phyloP scores from a whole-genome alignment of 2,329 filamentous ascomycete species.

The Aspergillus neotritici region DNA sequence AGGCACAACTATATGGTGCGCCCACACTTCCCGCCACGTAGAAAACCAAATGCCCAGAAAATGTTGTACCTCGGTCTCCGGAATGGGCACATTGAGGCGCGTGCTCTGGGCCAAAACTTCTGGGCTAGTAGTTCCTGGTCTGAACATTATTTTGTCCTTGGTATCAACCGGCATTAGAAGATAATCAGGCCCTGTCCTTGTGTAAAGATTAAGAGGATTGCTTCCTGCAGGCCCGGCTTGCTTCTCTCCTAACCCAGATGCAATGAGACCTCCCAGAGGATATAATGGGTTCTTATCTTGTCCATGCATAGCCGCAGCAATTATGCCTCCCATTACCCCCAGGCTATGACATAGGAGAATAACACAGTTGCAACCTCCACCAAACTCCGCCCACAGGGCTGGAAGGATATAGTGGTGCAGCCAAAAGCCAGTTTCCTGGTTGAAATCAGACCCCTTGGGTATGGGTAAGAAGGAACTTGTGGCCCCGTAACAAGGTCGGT shows the following conservation, averaged over 20 bases:
- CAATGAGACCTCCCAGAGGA: constrained; percentile 5
- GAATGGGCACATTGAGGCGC: neutral
- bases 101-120: neutral
- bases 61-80: neutral
- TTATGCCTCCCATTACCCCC: constrained; percentile 2
- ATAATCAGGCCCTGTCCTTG: too few relatives aligned
- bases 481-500: constrained; percentile 4
- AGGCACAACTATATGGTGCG: neutral
- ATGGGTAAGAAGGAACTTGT: constrained; percentile 1
- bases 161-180: neutral
- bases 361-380: constrained; percentile 1
- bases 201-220: too few relatives aligned
- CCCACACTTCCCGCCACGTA: constrained; percentile 3
- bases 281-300: neutral
- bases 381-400: constrained; percentile 2
- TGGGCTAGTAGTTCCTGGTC: neutral
- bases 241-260: constrained; percentile 1
- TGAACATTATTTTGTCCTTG: constrained; percentile 5
- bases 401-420: constrained; percentile 4
- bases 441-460: constrained; percentile 1
- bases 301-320: constrained; percentile 2
- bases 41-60: neutral
- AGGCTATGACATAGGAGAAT: constrained; percentile 5
- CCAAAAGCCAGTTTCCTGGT: constrained; percentile 1
- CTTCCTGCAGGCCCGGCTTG: neutral